Percentiles rank a stretch among this genome's conserved stretches.
Conservation (phyloP, 2,329 filamentous ascomycete species). For the Colletotrichum musae region DNA sequence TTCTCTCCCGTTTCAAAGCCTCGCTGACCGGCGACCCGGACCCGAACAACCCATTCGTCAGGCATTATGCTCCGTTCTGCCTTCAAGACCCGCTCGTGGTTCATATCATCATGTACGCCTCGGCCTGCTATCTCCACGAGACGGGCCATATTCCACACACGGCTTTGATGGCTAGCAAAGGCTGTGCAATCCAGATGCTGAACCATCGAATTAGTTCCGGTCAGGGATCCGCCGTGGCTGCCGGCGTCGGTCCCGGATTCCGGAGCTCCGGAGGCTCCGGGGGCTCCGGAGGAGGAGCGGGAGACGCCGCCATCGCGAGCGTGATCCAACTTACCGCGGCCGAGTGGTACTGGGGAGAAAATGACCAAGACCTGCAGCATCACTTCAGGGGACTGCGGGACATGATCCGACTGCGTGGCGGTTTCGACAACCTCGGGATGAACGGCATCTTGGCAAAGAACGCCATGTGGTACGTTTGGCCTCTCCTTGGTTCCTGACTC, state of each 20-base stretch:
- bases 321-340: slow-evolving; percentile 65
- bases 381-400: slow-evolving; percentile 63
- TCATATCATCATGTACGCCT: slow-evolving; percentile 64
- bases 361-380: slow-evolving; percentile 56
- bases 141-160: slow-evolving; percentile 61
- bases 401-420: slow-evolving; percentile 64
- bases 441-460: slow-evolving; percentile 64
- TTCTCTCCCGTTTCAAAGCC: slow-evolving; percentile 66
- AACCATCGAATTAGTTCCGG: slow-evolving; percentile 61
- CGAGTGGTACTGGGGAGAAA: slow-evolving; percentile 69
- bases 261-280: no score
- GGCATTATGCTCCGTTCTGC: slow-evolving; percentile 62
- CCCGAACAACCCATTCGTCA: slow-evolving; percentile 60
- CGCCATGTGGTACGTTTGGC: slow-evolving; percentile 59
- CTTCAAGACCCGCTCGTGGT: slow-evolving; percentile 65
- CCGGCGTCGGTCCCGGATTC: no score
- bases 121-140: slow-evolving; percentile 66
- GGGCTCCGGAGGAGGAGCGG: slow-evolving; percentile 48
- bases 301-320: slow-evolving; percentile 62
- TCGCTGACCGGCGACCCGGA: slow-evolving; percentile 65
- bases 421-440: slow-evolving; percentile 61
- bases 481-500: not conserved
- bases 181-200: slow-evolving; percentile 59
- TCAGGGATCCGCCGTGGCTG: not conserved
- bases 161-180: slow-evolving; percentile 59